A percentile compares a stretch with the other conserved stretches of the same genome.
phyloP scores from a whole-genome alignment of 139 green algal genomes.

The Spirogloea muscicola region DNA sequence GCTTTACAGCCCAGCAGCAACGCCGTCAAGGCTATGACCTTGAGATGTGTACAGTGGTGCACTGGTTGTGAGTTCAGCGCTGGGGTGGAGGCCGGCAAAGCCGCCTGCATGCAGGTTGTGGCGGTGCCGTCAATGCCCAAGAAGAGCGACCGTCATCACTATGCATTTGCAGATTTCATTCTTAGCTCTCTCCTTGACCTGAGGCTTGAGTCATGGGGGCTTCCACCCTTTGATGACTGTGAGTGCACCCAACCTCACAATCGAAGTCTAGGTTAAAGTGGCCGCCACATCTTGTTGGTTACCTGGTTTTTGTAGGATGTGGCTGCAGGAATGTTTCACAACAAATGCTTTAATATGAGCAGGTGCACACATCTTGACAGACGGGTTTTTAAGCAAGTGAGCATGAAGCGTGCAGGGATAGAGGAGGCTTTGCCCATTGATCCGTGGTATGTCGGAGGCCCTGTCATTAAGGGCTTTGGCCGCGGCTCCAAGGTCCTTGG shows the following conservation, averaged over 20 bases:
- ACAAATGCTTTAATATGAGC: no score
- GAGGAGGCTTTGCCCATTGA: conserved; percentile 6
- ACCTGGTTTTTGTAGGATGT: no score
- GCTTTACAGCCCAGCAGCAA: no score
- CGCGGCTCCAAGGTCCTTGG: conserved; percentile 67
- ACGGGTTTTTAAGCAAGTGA: no score
- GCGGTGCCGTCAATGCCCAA: conserved; percentile 71
- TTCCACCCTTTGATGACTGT: conserved; percentile 67
- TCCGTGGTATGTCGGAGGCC: conserved; percentile 63
- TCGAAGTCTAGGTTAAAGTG: no score
- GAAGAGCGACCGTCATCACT: conserved; percentile 15
- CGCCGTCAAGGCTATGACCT: no score
- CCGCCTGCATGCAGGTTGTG: conserved; percentile 78
- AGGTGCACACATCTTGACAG: no score
- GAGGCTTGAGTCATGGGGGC: conserved; percentile 56
- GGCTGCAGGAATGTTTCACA: no score
- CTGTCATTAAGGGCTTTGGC: conserved; percentile 89
- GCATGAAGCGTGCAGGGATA: neutral
- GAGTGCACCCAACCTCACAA: no score
- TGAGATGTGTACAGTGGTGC: neutral
- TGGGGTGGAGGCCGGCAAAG: conserved; percentile 54
- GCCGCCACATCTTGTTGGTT: no score
- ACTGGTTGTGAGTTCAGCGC: conserved; percentile 14
- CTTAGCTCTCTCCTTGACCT: conserved; percentile 56
- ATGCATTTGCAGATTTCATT: conserved; percentile 21